A percentile compares a stretch with the other conserved stretches of the same genome.
These are phyloP conservation scores for Apophysomyces trapeziformis DNA, from an alignment of 371 early-diverging fungal species.

Conservation along the genomic window DNA sequence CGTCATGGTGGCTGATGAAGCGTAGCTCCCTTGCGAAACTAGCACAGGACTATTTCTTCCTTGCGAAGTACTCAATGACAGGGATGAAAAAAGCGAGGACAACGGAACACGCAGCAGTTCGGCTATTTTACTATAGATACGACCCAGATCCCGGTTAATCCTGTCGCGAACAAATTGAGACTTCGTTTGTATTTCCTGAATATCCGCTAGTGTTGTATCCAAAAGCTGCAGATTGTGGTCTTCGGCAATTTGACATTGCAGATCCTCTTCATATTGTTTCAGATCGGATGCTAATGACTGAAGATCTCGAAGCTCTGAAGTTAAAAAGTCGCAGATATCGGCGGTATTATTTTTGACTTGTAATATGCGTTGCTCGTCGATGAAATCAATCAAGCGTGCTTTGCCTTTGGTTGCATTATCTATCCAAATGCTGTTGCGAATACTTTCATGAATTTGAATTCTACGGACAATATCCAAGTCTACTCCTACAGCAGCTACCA, in stretches of 20 bases:
- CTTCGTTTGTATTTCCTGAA: conserved; percentile 23
- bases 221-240: conserved; percentile 34
- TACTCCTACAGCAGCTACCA: conserved; percentile 24
- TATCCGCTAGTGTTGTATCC: conserved; percentile 36
- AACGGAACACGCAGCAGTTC: conserved; percentile 30
- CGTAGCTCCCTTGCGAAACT: not conserved
- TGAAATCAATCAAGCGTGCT: conserved; percentile 30
- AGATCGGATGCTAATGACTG: conserved; percentile 18
- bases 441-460: conserved; percentile 30
- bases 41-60: not conserved
- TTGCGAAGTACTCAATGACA: conserved; percentile 1
- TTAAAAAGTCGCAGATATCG: conserved; percentile 24
- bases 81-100: conserved; percentile 16
- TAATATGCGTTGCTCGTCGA: conserved; percentile 26
- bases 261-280: conserved; percentile 25
- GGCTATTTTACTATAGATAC: conserved; percentile 38
- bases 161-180: conserved; percentile 33
- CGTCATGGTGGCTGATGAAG: not conserved
- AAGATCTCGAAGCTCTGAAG: conserved; percentile 27
- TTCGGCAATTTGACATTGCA: conserved; percentile 28
- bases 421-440: not conserved
- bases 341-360: conserved; percentile 20
- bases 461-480: conserved; percentile 34
- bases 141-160: conserved; percentile 38
- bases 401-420: not conserved